Evolutionary conservation across 1,139 yeast genomes (phyloP), one percentile per base, ranked within the genome.

Genomic region (Candida albicans): DNA sequence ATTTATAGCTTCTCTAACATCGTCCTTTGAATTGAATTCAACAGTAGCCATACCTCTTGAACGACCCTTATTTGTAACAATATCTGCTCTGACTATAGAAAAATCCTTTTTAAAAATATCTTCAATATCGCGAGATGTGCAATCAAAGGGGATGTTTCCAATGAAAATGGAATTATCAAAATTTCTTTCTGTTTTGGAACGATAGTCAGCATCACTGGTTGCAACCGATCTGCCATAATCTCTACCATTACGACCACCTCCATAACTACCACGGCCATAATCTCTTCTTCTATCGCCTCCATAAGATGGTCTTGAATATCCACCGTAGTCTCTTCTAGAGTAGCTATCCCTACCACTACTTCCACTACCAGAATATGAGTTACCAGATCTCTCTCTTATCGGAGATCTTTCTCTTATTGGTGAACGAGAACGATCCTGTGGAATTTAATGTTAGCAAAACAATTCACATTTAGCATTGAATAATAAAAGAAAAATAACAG

Each of bases 41-140:
- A 93, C 97, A 14, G 96, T 88, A 41, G 91, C 95, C 93, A 84
- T 86, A 51, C 99, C 91, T 69, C 95, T 74, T 64, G 91, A 85
- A 57, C 88, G 87, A 44, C 96, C 95, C 53, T 85, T 79, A 45
- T 79, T 76, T n/a, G 85, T 83, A 45, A 91, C 86, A 44, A 93
- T 85, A 61, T 91, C 97, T 2, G 97, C 96, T 53, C 89, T 79
- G 14, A 85, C 77, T 40, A 93, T 88, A 31, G 76, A 79, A 50
- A 95, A 96, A 35, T 84, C 83, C 35, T 64, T 67, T 13, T 70
- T 67, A 59, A 86, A 86, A 52, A 78, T 73, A 18, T 74, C 81
- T 55, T 79, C 79, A 43, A 86, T 69, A 41, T 84, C 86, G 41
- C 70, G 67, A 49, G 86, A 75, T 27, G 81, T 75, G 48, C 81